Conservation (phyloP, 495 filamentous ascomycete species). For the Annulohypoxylon nitens region DNA sequence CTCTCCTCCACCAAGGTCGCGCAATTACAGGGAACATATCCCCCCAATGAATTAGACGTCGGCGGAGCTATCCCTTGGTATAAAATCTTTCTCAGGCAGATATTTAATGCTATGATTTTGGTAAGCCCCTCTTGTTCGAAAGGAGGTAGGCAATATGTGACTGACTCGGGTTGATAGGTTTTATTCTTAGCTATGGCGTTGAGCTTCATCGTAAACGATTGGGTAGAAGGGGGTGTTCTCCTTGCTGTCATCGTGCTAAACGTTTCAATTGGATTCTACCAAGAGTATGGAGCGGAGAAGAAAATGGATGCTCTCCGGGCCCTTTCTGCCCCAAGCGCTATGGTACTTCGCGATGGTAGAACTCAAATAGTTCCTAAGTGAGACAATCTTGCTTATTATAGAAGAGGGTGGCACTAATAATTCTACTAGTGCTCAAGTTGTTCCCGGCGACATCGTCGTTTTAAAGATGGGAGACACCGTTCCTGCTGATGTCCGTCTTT, state of each 20-base stretch:
- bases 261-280: constrained; percentile 80
- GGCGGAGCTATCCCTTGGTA: constrained; percentile 72
- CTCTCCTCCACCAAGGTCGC: constrained; percentile 64
- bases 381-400: constrained; percentile 31
- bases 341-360: constrained; percentile 78
- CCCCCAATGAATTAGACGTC: constrained; percentile 72
- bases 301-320: constrained; percentile 85
- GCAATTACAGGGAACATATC: constrained; percentile 64
- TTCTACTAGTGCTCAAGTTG: constrained; percentile 74
- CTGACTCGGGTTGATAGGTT: constrained; percentile 66
- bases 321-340: constrained; percentile 83
- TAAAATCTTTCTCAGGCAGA: constrained; percentile 73
- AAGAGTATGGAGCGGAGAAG: constrained; percentile 88
- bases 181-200: constrained; percentile 87
- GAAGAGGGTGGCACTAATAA: too few relatives aligned
- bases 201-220: constrained; percentile 83
- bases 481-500: constrained; percentile 79
- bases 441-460: constrained; percentile 85
- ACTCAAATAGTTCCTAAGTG: constrained; percentile 72
- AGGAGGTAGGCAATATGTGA: too few relatives aligned
- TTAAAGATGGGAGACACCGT: constrained; percentile 88
- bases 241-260: constrained; percentile 86
- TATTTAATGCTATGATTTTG: constrained; percentile 77
- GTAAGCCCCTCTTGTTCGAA: too few relatives aligned
- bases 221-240: constrained; percentile 86